These are phyloP conservation scores for Fusarium lyarnte DNA, from an alignment of 2,329 filamentous ascomycete genomes.

Conservation along the genomic window DNA sequence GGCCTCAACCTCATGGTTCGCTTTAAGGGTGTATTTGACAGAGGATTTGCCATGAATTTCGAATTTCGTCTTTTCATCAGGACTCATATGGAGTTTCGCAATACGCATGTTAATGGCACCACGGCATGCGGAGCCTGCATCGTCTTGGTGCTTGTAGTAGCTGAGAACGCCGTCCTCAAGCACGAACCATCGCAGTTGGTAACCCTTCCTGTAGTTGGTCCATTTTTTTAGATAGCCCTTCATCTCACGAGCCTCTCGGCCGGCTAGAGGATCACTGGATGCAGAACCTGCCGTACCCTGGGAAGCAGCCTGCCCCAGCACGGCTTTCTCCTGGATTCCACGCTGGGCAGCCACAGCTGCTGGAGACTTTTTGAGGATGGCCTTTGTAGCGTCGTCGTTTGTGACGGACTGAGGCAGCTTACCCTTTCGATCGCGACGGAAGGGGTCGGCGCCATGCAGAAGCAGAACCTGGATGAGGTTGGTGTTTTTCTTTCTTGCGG, in stretches of 20 bases:
- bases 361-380: slow-evolving; percentile 92
- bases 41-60: slow-evolving; percentile 98
- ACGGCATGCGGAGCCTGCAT: slow-evolving; percentile 93
- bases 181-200: slow-evolving; percentile 97
- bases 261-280: slow-evolving; percentile 70
- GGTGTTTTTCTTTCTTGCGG: slow-evolving; percentile 85
- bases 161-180: slow-evolving; percentile 96
- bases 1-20: slow-evolving; percentile 97
- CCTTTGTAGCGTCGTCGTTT: slow-evolving; percentile 88
- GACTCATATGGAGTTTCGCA: slow-evolving; percentile 92
- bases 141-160: slow-evolving; percentile 99
- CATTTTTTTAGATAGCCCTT: slow-evolving; percentile 99
- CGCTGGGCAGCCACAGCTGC: slow-evolving; percentile 93
- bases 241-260: slow-evolving; percentile 93
- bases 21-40: slow-evolving; percentile 97
- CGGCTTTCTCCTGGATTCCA: slow-evolving; percentile 96
- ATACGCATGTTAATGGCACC: slow-evolving; percentile 99
- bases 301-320: slow-evolving; percentile 77
- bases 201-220: slow-evolving; percentile 98
- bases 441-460: slow-evolving; percentile 94
- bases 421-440: slow-evolving; percentile 92
- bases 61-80: slow-evolving; percentile 96
- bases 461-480: slow-evolving; percentile 89
- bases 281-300: slow-evolving; percentile 63
- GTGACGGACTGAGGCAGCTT: slow-evolving; percentile 97